Evolutionary conservation across 75 land plant species (phyloP), one percentile per base, ranked within the genome.

Genomic region (Pseudotsuga menziesii): DNA sequence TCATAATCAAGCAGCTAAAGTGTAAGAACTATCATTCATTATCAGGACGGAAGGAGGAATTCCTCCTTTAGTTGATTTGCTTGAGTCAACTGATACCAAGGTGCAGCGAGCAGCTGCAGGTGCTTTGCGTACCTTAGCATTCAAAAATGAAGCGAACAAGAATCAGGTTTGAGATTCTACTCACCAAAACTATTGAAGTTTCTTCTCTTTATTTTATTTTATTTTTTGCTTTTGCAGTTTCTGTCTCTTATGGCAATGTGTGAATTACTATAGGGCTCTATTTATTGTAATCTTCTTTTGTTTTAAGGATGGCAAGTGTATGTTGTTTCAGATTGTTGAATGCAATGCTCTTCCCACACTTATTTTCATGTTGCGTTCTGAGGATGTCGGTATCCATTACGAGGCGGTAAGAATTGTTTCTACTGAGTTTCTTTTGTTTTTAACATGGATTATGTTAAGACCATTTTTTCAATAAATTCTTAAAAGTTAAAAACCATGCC

Each of bases 61-160:
- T 66, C 99, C 96, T 7, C 99, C 98, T 59, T 85, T 97, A 61
- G 99, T 97, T 77, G 93, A 91, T 71, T 83, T 95, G 82, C 82
- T 97, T 26, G 94, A 91, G 48, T 94, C 82, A 4, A 66, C 72
- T 70, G 99, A 97, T 76, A 25, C 77, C 52, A 97, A 97, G 79
- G 98, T 97, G 63, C 98, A 97, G 82, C 85, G 91, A 73, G 96
- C 99, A 74, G 98, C 88, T 81, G 98, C 98, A 22, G 98, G 91
- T 54, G 93, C 99, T 39, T 80, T 97, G 78, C 85, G 98, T 11
- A 97, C 99, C 32, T 82, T 97, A 77, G 99, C 99, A 22, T 97
- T 97, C 75, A 97, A 95, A 83, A 97, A 97, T 87, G 99, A 97
- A 75, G 94, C 90, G 44, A 97, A 97, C 83, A 97, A 97, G 75